Percentiles rank a stretch among this genome's conserved stretches.
Evolutionary conservation across 2,329 filamentous ascomycete species (phyloP).

Genomic region (Periconia sp.): DNA sequence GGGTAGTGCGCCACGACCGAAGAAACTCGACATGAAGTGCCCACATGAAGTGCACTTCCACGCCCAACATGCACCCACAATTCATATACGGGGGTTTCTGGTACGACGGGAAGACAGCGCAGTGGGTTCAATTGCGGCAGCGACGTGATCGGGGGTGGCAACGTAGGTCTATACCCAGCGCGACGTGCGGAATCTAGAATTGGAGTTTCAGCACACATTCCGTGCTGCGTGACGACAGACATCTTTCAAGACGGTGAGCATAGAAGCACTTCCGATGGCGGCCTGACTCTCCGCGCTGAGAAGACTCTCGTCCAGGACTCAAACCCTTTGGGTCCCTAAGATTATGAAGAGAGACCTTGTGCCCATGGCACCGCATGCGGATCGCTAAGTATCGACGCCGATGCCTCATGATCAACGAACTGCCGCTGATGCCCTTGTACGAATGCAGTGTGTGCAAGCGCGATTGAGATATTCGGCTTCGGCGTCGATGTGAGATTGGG

Average conservation of each 20-base stretch:
- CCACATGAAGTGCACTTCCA: slow-evolving; percentile 9
- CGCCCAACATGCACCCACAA: slow-evolving; percentile 21
- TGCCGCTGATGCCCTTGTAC: slow-evolving; percentile 7
- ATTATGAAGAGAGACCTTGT: slow-evolving; percentile 23
- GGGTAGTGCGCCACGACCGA: slow-evolving; percentile 14
- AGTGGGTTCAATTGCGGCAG: not conserved
- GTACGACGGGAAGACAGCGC: slow-evolving; percentile 5
- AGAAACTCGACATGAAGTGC: slow-evolving; percentile 16
- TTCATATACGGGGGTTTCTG: slow-evolving; percentile 23
- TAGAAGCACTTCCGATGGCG: slow-evolving; percentile 19
- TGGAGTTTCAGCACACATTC: slow-evolving; percentile 2
- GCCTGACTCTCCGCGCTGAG: slow-evolving; percentile 25
- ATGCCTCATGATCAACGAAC: slow-evolving; percentile 16
- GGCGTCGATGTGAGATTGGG: slow-evolving; percentile 24
- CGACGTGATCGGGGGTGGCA: too few species aligned
- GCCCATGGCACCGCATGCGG: slow-evolving; percentile 21
- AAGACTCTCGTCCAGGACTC: slow-evolving; percentile 15
- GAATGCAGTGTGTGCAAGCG: slow-evolving; percentile 18
- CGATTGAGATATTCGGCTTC: slow-evolving; percentile 22
- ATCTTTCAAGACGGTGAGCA: slow-evolving; percentile 19
- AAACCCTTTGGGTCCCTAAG: slow-evolving; percentile 22
- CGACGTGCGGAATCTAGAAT: slow-evolving; percentile 1
- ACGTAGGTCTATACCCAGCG: not conserved
- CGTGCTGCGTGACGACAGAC: slow-evolving; percentile 14
- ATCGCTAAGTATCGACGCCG: slow-evolving; percentile 15